These are phyloP conservation scores for Crithidia expoeki DNA, from an alignment of 208 protist species.

Conservation along the genomic window DNA sequence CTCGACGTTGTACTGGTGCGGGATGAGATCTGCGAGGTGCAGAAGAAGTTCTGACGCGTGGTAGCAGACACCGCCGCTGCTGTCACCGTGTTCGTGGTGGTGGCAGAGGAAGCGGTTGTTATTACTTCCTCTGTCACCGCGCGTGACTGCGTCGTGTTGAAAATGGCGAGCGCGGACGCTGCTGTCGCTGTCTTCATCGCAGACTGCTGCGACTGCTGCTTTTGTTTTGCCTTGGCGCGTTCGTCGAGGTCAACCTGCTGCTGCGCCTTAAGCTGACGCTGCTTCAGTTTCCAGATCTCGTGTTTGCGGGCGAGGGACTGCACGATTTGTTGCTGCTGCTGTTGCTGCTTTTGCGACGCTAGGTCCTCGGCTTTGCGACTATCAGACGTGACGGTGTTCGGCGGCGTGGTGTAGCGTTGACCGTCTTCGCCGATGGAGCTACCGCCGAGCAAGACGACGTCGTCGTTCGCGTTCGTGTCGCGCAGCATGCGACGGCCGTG, in stretches of 20 bases:
- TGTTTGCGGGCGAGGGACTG: constrained; percentile 67
- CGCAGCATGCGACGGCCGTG: constrained; percentile 30
- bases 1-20: neutral
- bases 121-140: neutral
- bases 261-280: constrained; percentile 57
- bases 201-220: constrained; percentile 1
- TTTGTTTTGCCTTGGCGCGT: constrained; percentile 24
- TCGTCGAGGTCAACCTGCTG: constrained; percentile 34
- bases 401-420: neutral
- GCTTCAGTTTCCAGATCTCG: constrained; percentile 80
- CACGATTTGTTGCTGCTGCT: constrained; percentile 32
- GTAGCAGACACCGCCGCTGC: neutral
- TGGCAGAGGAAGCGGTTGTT: neutral
- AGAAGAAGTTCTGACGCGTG: constrained; percentile 1
- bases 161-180: neutral
- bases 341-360: constrained; percentile 9
- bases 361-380: constrained; percentile 9
- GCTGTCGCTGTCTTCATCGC: neutral
- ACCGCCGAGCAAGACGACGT: constrained; percentile 22
- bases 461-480: constrained; percentile 24
- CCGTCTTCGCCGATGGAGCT: constrained; percentile 29
- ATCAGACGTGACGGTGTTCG: neutral
- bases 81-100: neutral
- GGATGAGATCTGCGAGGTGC: neutral
- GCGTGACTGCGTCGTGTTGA: neutral